Evolutionary conservation across 2,329 filamentous ascomycete species (phyloP), one percentile per base, ranked within the genome.

Genomic region (Exophiala aquamarina): DNA sequence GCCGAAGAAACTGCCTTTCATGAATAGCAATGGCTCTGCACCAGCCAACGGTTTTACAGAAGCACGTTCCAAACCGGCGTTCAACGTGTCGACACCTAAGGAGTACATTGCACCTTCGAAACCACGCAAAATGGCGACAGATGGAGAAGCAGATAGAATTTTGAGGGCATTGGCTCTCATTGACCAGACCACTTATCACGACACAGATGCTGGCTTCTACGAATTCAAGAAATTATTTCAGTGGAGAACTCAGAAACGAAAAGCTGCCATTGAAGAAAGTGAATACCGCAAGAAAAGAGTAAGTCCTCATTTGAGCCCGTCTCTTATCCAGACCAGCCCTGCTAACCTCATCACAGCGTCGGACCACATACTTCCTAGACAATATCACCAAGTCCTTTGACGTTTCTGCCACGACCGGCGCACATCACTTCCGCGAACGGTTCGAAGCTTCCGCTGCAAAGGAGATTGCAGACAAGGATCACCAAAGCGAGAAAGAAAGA

Each of bases 401-500:
- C 44, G 75, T 75, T 34, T 87, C 92, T 60, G 82, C 85, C 40
- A 77, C 83, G 41, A 76, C 81, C 14, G 89, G 89, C 31, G 87
- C 87, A 61, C 78, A 84, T 43, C 83, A 88, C 23, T 96, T 88
- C 65, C 82, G 88, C 49, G 78, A 86, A 11, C 74, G 84, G 36
- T 84, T 93, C 65, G 91, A 90, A 63, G 81, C 87, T 14, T 84
- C 87, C 32, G 92, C 93, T 1, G 79, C 92, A 50, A 81, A 87
- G 43, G 86, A 95, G 60, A 92, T 97, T 2, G 87, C 93, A 57
- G 86, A 90, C 52, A 89, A 89, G 57, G 92, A 96, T 66, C 77
- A 96, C 6, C 86, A 87, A 51, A 90, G 92, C 52, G 93, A 98
- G 69, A 98, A 98, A 72, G 93, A 98, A 70, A 89, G 93, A 56